Percentiles rank a stretch among this genome's conserved stretches.
These are phyloP conservation scores for Linderina pennispora DNA, from an alignment of 192 early-diverging fungal species.

Conservation along the genomic window DNA sequence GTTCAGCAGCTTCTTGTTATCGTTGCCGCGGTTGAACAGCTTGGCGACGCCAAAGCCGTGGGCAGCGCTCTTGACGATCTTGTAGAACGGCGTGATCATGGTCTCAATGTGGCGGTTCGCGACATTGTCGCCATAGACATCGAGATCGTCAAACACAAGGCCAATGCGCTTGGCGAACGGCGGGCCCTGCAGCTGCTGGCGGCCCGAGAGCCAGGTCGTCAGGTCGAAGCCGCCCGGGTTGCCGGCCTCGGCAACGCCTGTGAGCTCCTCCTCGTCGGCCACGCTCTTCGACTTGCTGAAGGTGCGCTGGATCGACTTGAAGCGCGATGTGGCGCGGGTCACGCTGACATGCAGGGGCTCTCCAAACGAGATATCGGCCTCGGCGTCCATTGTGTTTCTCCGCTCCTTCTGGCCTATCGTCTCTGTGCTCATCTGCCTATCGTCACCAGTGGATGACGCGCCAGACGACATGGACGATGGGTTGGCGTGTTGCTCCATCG, in stretches of 20 bases:
- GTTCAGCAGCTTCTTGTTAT: constrained; percentile 46
- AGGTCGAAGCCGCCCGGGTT: constrained; percentile 21
- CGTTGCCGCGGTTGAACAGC: background rate
- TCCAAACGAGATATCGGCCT: constrained; percentile 44
- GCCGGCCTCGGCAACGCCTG: too few species aligned
- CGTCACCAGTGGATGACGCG: too few species aligned
- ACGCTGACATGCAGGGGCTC: constrained; percentile 43
- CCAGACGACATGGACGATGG: too few species aligned
- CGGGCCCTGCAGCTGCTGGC: constrained; percentile 27
- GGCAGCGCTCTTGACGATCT: constrained; percentile 10
- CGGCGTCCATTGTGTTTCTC: too few species aligned
- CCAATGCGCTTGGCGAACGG: constrained; percentile 45
- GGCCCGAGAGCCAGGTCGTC: constrained; percentile 23
- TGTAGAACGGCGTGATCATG: constrained; percentile 31
- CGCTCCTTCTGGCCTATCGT: too few species aligned
- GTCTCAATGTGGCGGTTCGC: constrained; percentile 32
- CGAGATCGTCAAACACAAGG: constrained; percentile 32
- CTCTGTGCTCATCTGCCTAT: too few species aligned
- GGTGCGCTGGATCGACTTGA: constrained; percentile 37
- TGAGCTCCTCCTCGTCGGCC: constrained; percentile 20
- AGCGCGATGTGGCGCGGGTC: constrained; percentile 22
- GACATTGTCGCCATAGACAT: constrained; percentile 29
- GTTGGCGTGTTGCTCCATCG: too few species aligned
- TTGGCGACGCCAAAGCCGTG: constrained; percentile 19
- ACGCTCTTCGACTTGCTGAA: constrained; percentile 28